phyloP scores from a whole-genome alignment of 257 asterid species.

The Nicotiana otophora region DNA sequence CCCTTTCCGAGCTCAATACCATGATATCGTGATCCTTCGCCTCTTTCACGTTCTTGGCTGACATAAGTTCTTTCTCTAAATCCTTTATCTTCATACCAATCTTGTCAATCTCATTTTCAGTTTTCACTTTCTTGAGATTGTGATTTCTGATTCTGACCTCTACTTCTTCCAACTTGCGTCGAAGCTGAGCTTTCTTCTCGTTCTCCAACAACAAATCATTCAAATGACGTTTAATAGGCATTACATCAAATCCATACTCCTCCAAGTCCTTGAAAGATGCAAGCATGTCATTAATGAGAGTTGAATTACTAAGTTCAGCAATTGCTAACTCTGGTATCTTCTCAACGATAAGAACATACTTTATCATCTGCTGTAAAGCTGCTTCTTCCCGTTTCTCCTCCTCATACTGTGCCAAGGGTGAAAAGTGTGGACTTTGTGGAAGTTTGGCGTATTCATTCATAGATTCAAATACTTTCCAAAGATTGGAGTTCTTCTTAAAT shows the following conservation, averaged over 20 bases:
- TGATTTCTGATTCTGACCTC: not conserved
- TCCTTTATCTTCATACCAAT: not conserved
- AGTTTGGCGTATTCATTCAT: not conserved
- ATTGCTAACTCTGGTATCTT: not conserved
- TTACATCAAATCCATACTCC: constrained; percentile 6
- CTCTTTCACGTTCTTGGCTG: not conserved
- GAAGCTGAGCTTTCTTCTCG: not conserved
- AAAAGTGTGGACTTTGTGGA: constrained; percentile 2
- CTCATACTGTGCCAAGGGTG: not conserved
- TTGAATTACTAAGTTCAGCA: not conserved
- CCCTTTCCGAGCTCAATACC: not conserved
- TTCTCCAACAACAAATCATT: not conserved
- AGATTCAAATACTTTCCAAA: constrained; percentile 3
- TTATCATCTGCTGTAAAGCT: constrained; percentile 4
- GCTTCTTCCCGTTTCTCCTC: not conserved
- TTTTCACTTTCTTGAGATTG: not conserved
- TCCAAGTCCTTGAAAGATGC: constrained; percentile 7
- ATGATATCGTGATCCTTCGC: not conserved
- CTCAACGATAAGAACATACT: not conserved
- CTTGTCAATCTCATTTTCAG: not conserved
- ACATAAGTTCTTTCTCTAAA: constrained; percentile 5
- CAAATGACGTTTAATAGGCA: not conserved
- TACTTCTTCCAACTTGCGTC: not conserved
- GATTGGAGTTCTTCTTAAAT: constrained; percentile 2
- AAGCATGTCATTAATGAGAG: not conserved